phyloP scores from a whole-genome alignment of 2,329 filamentous ascomycete species.

The Cordyceps pruinosa region DNA sequence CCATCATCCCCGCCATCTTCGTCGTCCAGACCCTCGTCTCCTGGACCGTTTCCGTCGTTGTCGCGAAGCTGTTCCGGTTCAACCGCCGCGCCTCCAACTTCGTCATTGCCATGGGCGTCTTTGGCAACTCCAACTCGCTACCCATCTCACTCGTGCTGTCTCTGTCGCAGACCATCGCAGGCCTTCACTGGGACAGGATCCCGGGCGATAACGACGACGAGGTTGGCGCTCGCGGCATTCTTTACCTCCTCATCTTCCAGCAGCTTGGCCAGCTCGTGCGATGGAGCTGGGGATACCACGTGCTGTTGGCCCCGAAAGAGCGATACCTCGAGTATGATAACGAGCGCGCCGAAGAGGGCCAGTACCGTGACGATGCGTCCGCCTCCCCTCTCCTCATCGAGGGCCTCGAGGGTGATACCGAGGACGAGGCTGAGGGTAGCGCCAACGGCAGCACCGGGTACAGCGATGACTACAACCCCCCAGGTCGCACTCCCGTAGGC shows the following conservation, averaged over 20 bases:
- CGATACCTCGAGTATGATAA: constrained; percentile 59
- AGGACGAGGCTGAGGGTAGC: constrained; percentile 23
- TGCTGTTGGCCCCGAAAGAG: constrained; percentile 80
- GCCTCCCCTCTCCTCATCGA: constrained; percentile 40
- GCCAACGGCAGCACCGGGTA: constrained; percentile 20
- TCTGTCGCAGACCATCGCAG: constrained; percentile 82
- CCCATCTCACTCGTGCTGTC: constrained; percentile 95
- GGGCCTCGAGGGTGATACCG: constrained; percentile 29
- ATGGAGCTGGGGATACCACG: constrained; percentile 98
- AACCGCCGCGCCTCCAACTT: constrained; percentile 85
- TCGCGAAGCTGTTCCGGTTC: constrained; percentile 73
- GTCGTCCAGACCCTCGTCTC: constrained; percentile 80
- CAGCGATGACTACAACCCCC: constrained; percentile 42
- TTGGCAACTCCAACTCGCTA: constrained; percentile 96
- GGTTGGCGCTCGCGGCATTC: constrained; percentile 84
- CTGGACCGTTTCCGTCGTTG: constrained; percentile 63
- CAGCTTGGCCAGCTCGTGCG: constrained; percentile 90
- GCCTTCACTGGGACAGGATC: constrained; percentile 88
- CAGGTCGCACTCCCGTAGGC: constrained; percentile 48
- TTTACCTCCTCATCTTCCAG: constrained; percentile 96
- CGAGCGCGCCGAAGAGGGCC: constrained; percentile 49
- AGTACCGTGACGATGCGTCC: constrained; percentile 47
- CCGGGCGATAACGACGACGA: constrained; percentile 88
- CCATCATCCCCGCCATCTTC: constrained; percentile 94
- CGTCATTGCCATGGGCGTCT: constrained; percentile 92